These are phyloP conservation scores for Graphilbum fragrans DNA, from an alignment of 2,329 filamentous ascomycete genomes.

Conservation along the genomic window DNA sequence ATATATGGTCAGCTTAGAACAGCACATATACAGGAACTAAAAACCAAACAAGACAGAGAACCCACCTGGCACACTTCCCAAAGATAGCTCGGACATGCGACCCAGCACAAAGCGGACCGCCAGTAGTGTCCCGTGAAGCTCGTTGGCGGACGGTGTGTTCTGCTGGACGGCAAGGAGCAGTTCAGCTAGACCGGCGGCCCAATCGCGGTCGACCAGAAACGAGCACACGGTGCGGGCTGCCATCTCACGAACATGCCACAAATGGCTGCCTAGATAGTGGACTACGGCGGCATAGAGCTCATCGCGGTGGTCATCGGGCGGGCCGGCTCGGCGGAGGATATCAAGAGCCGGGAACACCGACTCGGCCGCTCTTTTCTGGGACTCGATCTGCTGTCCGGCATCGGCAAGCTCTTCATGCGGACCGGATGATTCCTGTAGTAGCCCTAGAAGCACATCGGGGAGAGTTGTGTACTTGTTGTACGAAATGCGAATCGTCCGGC, in stretches of 20 bases:
- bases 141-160: constrained; percentile 28
- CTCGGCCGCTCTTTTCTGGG: constrained; percentile 37
- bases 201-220: constrained; percentile 40
- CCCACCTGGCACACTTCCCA: neutral
- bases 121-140: constrained; percentile 45
- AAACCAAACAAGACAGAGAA: no score
- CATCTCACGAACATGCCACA: constrained; percentile 76
- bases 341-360: constrained; percentile 76
- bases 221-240: constrained; percentile 62
- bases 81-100: constrained; percentile 17
- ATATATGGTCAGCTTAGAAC: neutral
- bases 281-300: constrained; percentile 47
- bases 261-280: constrained; percentile 51
- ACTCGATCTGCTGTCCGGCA: constrained; percentile 16
- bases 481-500: constrained; percentile 51
- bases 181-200: constrained; percentile 27
- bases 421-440: constrained; percentile 30
- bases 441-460: constrained; percentile 47
- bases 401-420: no score
- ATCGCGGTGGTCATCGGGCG: constrained; percentile 43
- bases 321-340: constrained; percentile 59
- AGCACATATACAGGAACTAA: no score
- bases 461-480: constrained; percentile 59
- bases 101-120: constrained; percentile 45
- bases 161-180: constrained; percentile 21